These are phyloP conservation scores for Naganishia kalamii DNA, from an alignment of 768 basidiomycete genomes.

Conservation along the genomic window DNA sequence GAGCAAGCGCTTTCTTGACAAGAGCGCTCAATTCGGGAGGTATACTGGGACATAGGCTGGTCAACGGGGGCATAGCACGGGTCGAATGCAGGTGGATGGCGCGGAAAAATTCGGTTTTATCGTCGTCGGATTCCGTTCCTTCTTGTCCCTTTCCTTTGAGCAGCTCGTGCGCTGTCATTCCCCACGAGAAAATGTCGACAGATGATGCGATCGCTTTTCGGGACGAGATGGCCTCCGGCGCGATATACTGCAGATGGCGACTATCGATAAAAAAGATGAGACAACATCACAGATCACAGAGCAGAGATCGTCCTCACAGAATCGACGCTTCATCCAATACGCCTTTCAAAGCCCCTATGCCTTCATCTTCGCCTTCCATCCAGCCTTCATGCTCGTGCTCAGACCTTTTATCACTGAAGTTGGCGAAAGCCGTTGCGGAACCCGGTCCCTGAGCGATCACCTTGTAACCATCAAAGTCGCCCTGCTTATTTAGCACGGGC, in stretches of 20 bases:
- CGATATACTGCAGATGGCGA: constrained; percentile 29
- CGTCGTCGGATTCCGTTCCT: constrained; percentile 12
- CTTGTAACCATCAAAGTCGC: constrained; percentile 3
- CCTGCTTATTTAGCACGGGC: background rate
- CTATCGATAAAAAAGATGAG: background rate
- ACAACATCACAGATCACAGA: background rate
- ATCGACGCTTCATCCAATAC: background rate
- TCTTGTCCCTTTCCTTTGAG: constrained; percentile 30
- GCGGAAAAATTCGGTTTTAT: constrained; percentile 27
- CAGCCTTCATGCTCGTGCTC: background rate
- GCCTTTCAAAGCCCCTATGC: background rate
- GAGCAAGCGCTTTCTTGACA: constrained; percentile 32
- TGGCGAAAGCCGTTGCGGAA: background rate
- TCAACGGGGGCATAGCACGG: constrained; percentile 17
- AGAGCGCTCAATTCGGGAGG: constrained; percentile 32
- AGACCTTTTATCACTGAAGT: background rate
- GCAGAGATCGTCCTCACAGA: background rate
- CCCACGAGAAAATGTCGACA: constrained; percentile 38
- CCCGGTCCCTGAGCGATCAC: background rate
- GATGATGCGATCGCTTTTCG: background rate
- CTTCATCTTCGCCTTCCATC: background rate
- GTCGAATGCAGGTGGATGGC: constrained; percentile 35
- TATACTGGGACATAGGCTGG: constrained; percentile 5
- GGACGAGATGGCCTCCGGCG: constrained; percentile 29
- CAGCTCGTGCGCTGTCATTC: constrained; percentile 35